phyloP scores from a whole-genome alignment of 805 yeast species.

The Nakazawaea siamensis region DNA sequence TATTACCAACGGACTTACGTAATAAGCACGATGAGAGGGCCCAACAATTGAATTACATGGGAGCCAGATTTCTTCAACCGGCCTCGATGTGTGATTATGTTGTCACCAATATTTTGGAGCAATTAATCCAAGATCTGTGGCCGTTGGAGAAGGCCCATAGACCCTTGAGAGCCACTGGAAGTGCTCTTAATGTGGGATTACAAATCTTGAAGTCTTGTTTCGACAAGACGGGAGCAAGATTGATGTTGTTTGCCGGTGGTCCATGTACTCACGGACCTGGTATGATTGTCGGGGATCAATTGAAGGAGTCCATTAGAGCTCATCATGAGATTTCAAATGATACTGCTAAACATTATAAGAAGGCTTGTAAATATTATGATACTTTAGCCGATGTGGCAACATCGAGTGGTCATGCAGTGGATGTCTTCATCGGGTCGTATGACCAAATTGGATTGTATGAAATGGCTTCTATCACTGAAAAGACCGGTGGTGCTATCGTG shows the following conservation, averaged over 20 bases:
- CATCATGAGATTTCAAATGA: conserved; percentile 52
- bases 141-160: conserved; percentile 37
- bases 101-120: conserved; percentile 39
- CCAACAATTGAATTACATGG: conserved; percentile 18
- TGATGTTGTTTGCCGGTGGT: conserved; percentile 51
- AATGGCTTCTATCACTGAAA: conserved; percentile 49
- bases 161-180: conserved; percentile 47
- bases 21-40: conserved; percentile 11
- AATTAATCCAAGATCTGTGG: conserved; percentile 39
- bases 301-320: conserved; percentile 59
- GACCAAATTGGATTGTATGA: conserved; percentile 64
- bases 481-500: conserved; percentile 57
- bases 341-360: conserved; percentile 29
- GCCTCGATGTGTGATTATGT: conserved; percentile 42
- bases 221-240: conserved; percentile 44
- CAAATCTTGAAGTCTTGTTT: conserved; percentile 27
- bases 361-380: conserved; percentile 39
- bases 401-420: conserved; percentile 43
- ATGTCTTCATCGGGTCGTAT: conserved; percentile 56
- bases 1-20: conserved; percentile 27
- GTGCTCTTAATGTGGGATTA: conserved; percentile 44
- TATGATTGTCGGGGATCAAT: conserved; percentile 40
- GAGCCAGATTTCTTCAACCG: conserved; percentile 37
- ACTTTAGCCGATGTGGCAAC: conserved; percentile 39
- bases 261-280: conserved; percentile 66